These are phyloP conservation scores for Neonectria sp. DNA, from an alignment of 2,329 filamentous ascomycete genomes.

Conservation along the genomic window DNA sequence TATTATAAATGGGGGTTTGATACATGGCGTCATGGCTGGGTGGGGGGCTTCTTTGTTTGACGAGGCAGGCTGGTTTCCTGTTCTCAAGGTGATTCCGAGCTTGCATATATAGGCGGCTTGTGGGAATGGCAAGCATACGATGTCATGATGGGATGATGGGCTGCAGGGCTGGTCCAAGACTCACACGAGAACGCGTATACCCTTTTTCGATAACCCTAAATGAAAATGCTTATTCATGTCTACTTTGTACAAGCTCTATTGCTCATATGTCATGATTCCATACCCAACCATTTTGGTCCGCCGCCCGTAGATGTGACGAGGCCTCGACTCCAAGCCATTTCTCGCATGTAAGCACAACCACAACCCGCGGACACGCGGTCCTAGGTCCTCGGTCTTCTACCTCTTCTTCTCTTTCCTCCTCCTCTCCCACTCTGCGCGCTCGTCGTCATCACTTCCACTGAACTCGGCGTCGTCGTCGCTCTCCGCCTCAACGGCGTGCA, in stretches of 20 bases:
- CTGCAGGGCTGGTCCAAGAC: conserved; percentile 22
- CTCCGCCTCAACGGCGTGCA: conserved; percentile 46
- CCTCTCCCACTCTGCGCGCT: conserved; percentile 74
- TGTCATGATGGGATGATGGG: conserved; percentile 31
- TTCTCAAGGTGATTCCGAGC: conserved; percentile 16
- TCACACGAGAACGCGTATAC: conserved; percentile 41
- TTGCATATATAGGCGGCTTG: background rate
- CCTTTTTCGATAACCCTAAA: conserved; percentile 41
- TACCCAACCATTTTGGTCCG: conserved; percentile 31
- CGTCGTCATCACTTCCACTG: conserved; percentile 75
- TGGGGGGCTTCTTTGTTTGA: conserved; percentile 23
- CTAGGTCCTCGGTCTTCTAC: conserved; percentile 22
- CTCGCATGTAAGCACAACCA: conserved; percentile 29
- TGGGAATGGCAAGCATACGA: conserved; percentile 25
- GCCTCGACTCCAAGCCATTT: conserved; percentile 24
- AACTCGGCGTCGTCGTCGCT: conserved; percentile 73
- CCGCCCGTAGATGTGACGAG: conserved; percentile 30
- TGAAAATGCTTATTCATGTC: conserved; percentile 44
- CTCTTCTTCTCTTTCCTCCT: conserved; percentile 59
- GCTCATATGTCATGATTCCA: conserved; percentile 40
- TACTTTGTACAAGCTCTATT: conserved; percentile 47
- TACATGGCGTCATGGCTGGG: conserved; percentile 7
- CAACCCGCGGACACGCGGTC: conserved; percentile 1
- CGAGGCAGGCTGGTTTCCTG: conserved; percentile 37
- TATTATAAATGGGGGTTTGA: conserved; percentile 24